Conservation (phyloP, 768 basidiomycete genomes). For the Phaffia australis region DNA sequence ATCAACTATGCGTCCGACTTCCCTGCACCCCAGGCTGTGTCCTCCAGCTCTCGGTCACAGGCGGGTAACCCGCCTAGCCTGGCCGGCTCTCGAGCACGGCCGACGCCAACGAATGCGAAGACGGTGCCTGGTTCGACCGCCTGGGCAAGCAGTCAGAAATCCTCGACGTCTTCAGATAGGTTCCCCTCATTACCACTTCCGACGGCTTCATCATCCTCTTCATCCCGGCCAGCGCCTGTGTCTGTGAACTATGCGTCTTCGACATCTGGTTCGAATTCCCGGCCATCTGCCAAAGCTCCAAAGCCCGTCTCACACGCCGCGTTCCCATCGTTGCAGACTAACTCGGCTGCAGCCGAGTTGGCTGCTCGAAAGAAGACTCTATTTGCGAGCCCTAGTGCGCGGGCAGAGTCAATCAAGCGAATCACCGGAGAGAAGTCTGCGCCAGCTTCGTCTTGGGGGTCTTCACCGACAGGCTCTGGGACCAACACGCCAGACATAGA, state of each 20-base stretch:
- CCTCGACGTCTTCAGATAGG: slow-evolving; percentile 28
- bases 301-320: slow-evolving; percentile 31
- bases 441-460: slow-evolving; percentile 41
- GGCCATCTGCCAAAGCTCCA: slow-evolving; percentile 10
- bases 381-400: slow-evolving; percentile 31
- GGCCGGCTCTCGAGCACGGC: slow-evolving; percentile 39
- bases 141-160: slow-evolving; percentile 48
- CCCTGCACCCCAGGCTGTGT: slow-evolving; percentile 37
- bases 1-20: slow-evolving; percentile 31
- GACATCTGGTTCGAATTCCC: slow-evolving; percentile 3
- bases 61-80: slow-evolving; percentile 30
- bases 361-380: slow-evolving; percentile 37
- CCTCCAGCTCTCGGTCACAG: not conserved
- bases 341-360: slow-evolving; percentile 35
- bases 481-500: slow-evolving; percentile 17
- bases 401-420: slow-evolving; percentile 57
- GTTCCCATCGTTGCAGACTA: slow-evolving; percentile 61
- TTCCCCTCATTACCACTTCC: slow-evolving; percentile 27
- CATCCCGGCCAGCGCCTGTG: slow-evolving; percentile 18
- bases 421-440: slow-evolving; percentile 50
- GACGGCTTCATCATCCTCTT: slow-evolving; percentile 12
- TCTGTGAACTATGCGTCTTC: slow-evolving; percentile 43
- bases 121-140: slow-evolving; percentile 25
- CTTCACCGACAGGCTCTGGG: slow-evolving; percentile 19
- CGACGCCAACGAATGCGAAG: slow-evolving; percentile 35